These are phyloP conservation scores for Rhizopus arrhizus DNA, from an alignment of 371 early-diverging fungal genomes.

Conservation along the genomic window DNA sequence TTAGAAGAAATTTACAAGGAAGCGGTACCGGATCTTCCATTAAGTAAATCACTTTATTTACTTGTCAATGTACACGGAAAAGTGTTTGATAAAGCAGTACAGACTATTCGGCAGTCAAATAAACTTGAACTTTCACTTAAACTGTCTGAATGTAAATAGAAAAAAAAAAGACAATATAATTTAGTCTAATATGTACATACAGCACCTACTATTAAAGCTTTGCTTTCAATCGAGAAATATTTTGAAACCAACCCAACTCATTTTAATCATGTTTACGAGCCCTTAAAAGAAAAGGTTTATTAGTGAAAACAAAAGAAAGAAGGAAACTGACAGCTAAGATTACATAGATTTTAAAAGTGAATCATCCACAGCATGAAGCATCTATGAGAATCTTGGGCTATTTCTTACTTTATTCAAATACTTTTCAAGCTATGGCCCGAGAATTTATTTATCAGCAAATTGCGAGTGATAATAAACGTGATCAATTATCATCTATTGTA, in stretches of 20 bases:
- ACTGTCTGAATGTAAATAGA: conserved; percentile 11
- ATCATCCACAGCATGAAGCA: neutral
- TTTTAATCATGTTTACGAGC: conserved; percentile 15
- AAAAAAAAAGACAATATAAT: neutral
- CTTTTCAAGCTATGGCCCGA: neutral
- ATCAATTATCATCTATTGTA: conserved; percentile 16
- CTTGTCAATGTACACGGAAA: conserved; percentile 15
- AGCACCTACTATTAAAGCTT: conserved; percentile 23
- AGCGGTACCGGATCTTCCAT: conserved; percentile 10
- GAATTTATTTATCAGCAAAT: conserved; percentile 4
- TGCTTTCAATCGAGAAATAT: conserved; percentile 23
- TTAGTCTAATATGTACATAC: neutral
- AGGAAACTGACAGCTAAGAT: neutral
- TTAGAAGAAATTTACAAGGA: conserved; percentile 9
- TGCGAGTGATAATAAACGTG: neutral
- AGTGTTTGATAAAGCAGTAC: conserved; percentile 19
- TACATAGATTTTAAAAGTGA: conserved; percentile 4
- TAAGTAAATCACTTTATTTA: conserved; percentile 23
- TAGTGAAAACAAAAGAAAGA: too few relatives aligned
- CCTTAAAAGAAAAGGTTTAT: conserved; percentile 21
- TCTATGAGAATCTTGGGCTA: conserved; percentile 21
- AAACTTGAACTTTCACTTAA: conserved; percentile 1
- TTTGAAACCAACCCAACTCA: neutral
- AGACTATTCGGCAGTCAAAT: neutral
- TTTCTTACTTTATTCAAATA: conserved; percentile 13